Evolutionary conservation across 1,139 yeast species (phyloP).

Genomic region (Diutina siamensis): DNA sequence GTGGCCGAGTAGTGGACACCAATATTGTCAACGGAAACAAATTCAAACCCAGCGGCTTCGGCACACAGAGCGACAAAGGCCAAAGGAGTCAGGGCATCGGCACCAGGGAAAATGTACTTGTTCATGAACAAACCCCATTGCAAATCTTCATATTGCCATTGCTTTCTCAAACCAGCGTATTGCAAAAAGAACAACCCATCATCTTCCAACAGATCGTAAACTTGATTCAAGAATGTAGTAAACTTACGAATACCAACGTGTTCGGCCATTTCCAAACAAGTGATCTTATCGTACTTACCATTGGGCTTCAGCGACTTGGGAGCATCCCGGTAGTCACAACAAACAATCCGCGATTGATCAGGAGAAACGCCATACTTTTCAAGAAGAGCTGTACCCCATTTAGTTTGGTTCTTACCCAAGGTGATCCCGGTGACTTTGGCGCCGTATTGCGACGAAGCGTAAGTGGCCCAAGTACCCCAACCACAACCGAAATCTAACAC

Average conservation of each 20-base stretch:
- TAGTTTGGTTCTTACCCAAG: conserved; percentile 81
- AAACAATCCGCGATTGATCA: conserved; percentile 66
- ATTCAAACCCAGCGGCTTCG: conserved; percentile 81
- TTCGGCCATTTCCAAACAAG: conserved; percentile 93
- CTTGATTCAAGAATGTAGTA: conserved; percentile 63
- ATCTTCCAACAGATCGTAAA: conserved; percentile 78
- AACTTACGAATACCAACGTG: conserved; percentile 91
- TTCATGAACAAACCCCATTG: conserved; percentile 95
- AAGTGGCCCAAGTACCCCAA: conserved; percentile 90
- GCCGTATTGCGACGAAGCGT: conserved; percentile 72
- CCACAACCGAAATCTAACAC: conserved; percentile 89
- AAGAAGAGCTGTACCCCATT: conserved; percentile 73
- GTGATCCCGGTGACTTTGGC: conserved; percentile 87
- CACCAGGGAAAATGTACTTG: conserved; percentile 95
- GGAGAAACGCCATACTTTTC: conserved; percentile 53
- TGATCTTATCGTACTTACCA: conserved; percentile 75
- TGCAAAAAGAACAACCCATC: conserved; percentile 84
- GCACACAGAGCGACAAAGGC: conserved; percentile 68
- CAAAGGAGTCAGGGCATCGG: conserved; percentile 91
- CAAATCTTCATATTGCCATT: conserved; percentile 92
- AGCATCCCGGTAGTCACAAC: conserved; percentile 86
- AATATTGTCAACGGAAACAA: conserved; percentile 73
- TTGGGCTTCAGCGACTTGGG: conserved; percentile 44
- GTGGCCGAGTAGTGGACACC: conserved; percentile 93
- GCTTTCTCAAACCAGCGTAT: conserved; percentile 83